Conservation (phyloP, 768 basidiomycete genomes). For the Hortiboletus campestris region DNA sequence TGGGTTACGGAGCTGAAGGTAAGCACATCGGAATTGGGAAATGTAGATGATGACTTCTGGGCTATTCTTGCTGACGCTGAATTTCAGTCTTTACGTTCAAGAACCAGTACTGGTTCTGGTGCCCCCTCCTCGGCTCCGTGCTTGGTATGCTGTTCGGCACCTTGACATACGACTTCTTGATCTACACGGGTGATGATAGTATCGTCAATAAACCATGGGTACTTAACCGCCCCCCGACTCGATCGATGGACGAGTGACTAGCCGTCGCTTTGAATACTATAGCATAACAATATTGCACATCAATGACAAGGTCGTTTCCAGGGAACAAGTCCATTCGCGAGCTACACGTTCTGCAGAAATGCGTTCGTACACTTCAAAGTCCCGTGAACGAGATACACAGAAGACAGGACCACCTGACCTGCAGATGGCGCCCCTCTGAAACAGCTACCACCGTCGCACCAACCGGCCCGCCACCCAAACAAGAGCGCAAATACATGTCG, state of each 20-base stretch:
- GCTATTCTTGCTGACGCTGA: background rate
- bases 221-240: no score
- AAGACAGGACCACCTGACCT: constrained; percentile 1
- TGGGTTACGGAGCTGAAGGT: constrained; percentile 50
- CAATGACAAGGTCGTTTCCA: background rate
- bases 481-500: constrained; percentile 53
- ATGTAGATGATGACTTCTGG: constrained; percentile 34
- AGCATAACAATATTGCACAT: background rate
- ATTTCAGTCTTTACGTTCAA: constrained; percentile 20
- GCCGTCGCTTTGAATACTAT: background rate
- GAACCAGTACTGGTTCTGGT: constrained; percentile 70
- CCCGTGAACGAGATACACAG: constrained; percentile 1
- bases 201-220: constrained; percentile 47
- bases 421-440: background rate
- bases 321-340: background rate
- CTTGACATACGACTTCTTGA: constrained; percentile 52
- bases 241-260: background rate
- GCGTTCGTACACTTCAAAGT: background rate
- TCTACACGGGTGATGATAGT: constrained; percentile 53
- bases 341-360: constrained; percentile 1
- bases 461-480: constrained; percentile 58
- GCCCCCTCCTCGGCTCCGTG: constrained; percentile 55
- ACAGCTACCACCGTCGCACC: constrained; percentile 49
- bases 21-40: background rate
- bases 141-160: constrained; percentile 51